phyloP scores from a whole-genome alignment of 352 stramenopile genomes.

The Phytopythium boreale region DNA sequence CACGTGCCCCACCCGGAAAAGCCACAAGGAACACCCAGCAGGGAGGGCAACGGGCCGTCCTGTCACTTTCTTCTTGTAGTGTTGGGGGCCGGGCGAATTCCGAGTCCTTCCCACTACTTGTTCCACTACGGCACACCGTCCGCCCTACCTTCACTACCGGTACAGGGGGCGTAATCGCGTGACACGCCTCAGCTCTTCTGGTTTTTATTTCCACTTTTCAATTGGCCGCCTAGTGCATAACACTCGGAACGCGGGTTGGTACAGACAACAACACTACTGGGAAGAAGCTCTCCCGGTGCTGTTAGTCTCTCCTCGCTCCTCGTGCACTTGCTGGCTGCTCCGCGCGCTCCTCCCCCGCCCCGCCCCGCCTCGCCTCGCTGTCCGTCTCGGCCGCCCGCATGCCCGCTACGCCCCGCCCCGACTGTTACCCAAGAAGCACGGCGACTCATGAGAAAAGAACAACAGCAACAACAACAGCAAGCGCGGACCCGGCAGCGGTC shows the following conservation, averaged over 20 bases:
- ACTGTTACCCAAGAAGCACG: not conserved
- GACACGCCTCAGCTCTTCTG: not conserved
- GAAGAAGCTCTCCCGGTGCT: not conserved
- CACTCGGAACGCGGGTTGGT: not conserved
- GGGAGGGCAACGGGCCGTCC: no score
- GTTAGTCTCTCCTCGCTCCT: no score
- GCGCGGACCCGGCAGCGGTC: not conserved
- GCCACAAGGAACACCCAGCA: not conserved
- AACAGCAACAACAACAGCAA: not conserved
- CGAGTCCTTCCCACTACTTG: no score
- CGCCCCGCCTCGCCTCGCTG: not conserved
- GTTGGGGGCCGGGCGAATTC: not conserved
- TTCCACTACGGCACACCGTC: no score
- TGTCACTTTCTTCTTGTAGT: not conserved
- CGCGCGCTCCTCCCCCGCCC: not conserved
- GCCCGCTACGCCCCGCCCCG: constrained; percentile 6
- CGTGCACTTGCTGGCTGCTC: no score
- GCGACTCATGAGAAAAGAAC: constrained; percentile 5
- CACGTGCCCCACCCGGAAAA: not conserved
- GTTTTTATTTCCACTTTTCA: not conserved
- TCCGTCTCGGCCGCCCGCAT: constrained; percentile 3
- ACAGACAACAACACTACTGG: not conserved
- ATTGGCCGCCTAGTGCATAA: not conserved
- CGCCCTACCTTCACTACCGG: no score
- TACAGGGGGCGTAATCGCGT: not conserved